A percentile compares a stretch with the other conserved stretches of the same genome.
Conservation (phyloP, 208 protist species). For the Trypanosoma vivax region DNA sequence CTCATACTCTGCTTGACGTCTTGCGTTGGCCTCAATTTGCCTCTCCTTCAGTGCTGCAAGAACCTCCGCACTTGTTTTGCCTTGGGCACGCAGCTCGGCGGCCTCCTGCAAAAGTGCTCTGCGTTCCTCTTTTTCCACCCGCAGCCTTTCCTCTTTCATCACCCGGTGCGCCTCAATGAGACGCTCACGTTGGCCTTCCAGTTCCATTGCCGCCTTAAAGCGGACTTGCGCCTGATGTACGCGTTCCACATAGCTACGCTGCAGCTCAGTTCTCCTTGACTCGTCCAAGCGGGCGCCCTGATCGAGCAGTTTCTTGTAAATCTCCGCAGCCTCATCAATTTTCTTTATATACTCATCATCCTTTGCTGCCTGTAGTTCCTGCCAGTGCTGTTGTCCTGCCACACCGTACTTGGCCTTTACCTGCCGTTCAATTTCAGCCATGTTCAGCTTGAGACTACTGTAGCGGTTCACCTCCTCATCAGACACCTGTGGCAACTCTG, state of each 20-base stretch:
- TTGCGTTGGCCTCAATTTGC: constrained; percentile 47
- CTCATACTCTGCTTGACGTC: constrained; percentile 62
- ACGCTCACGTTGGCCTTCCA: constrained; percentile 71
- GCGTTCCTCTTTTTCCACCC: constrained; percentile 37
- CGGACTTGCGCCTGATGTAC: constrained; percentile 78
- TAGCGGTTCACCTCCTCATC: constrained; percentile 81
- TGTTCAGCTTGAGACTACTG: constrained; percentile 50
- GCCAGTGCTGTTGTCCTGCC: constrained; percentile 81
- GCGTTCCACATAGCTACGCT: constrained; percentile 62
- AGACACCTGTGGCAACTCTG: constrained; percentile 63
- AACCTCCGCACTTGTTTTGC: constrained; percentile 43
- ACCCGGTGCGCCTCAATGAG: constrained; percentile 62
- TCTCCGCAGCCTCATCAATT: constrained; percentile 59
- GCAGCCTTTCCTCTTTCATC: constrained; percentile 54
- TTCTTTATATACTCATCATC: constrained; percentile 72
- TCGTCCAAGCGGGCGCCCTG: constrained; percentile 67
- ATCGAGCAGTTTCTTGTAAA: constrained; percentile 71
- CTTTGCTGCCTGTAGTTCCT: constrained; percentile 77
- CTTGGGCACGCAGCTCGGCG: constrained; percentile 44
- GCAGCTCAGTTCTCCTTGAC: constrained; percentile 51
- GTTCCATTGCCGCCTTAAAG: constrained; percentile 79
- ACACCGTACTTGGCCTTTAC: constrained; percentile 70
- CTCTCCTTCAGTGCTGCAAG: constrained; percentile 31
- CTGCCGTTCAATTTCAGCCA: constrained; percentile 66
- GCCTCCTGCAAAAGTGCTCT: constrained; percentile 41